A percentile compares a stretch with the other conserved stretches of the same genome.
These are phyloP conservation scores for Xylariaceae sp. DNA, from an alignment of 2,329 filamentous ascomycete species.

Conservation along the genomic window DNA sequence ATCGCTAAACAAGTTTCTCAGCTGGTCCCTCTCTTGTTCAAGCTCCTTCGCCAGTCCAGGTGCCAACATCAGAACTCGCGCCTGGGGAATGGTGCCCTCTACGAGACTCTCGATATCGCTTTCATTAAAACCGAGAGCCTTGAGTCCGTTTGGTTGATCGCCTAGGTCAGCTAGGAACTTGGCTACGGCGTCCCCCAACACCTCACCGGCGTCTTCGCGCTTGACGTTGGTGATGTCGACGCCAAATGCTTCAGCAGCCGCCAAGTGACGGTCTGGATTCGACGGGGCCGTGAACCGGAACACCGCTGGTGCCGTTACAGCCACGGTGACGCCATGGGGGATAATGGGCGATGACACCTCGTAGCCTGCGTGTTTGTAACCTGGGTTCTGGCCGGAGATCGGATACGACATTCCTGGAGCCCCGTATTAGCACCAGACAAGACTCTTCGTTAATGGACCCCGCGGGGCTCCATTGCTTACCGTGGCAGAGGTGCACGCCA, in stretches of 20 bases:
- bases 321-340: constrained; percentile 92
- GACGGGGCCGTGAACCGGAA: constrained; percentile 89
- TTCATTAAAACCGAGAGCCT: constrained; percentile 70
- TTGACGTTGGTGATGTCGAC: constrained; percentile 85
- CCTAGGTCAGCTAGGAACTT: constrained; percentile 78
- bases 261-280: constrained; percentile 86
- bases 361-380: constrained; percentile 87
- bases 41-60: constrained; percentile 70
- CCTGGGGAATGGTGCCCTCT: constrained; percentile 91
- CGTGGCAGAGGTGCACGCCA: constrained; percentile 75
- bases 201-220: constrained; percentile 81
- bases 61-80: constrained; percentile 83
- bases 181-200: constrained; percentile 75
- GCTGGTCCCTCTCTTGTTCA: constrained; percentile 64
- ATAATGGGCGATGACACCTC: constrained; percentile 72
- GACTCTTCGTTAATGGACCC: not conserved
- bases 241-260: constrained; percentile 84
- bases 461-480: constrained; percentile 31
- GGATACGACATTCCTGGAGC: constrained; percentile 84
- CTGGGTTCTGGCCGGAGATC: constrained; percentile 89
- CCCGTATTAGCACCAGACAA: not conserved
- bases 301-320: constrained; percentile 86
- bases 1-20: constrained; percentile 63
- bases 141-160: constrained; percentile 84
- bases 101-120: constrained; percentile 78